phyloP scores from a whole-genome alignment of 2,329 filamentous ascomycete genomes.

The Trichoderma harzianum region DNA sequence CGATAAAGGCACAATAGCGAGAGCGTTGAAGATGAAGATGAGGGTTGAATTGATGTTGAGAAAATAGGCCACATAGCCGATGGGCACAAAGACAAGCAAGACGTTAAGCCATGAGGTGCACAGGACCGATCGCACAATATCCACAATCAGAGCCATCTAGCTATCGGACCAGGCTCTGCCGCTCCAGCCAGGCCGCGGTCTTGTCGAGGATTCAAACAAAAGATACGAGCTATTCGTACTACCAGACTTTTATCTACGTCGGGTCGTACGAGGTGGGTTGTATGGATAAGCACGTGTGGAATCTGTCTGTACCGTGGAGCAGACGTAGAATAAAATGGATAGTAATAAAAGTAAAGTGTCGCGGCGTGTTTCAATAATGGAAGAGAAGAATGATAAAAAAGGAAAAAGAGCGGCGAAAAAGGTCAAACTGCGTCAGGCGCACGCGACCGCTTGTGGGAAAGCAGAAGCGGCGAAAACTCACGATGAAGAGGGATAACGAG shows the following conservation, averaged over 20 bases:
- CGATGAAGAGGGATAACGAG: slow-evolving; percentile 8
- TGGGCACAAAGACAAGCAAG: slow-evolving; percentile 66
- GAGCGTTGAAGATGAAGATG: slow-evolving; percentile 57
- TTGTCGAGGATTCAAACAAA: neutral
- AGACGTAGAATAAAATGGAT: neutral
- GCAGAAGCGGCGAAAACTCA: slow-evolving; percentile 15
- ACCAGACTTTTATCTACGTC: slow-evolving; percentile 5
- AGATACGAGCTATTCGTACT: slow-evolving; percentile 1
- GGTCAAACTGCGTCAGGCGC: neutral
- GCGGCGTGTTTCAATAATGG: neutral
- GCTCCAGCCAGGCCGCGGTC: neutral
- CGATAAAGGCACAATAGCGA: slow-evolving; percentile 58
- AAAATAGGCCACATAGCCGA: slow-evolving; percentile 57
- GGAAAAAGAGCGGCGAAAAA: neutral
- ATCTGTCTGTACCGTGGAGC: neutral
- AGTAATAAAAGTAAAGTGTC: neutral
- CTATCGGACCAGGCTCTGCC: neutral
- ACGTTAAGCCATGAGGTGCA: slow-evolving; percentile 56
- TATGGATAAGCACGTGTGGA: neutral
- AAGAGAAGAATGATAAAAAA: neutral
- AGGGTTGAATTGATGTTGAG: slow-evolving; percentile 34
- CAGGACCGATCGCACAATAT: slow-evolving; percentile 28
- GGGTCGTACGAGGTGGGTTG: neutral
- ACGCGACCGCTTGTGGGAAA: slow-evolving; percentile 10
- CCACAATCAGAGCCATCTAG: slow-evolving; percentile 16